Base-by-base conservation (phyloP, 2,329 filamentous ascomycete genomes). In the Venturia oleaginea region DNA sequence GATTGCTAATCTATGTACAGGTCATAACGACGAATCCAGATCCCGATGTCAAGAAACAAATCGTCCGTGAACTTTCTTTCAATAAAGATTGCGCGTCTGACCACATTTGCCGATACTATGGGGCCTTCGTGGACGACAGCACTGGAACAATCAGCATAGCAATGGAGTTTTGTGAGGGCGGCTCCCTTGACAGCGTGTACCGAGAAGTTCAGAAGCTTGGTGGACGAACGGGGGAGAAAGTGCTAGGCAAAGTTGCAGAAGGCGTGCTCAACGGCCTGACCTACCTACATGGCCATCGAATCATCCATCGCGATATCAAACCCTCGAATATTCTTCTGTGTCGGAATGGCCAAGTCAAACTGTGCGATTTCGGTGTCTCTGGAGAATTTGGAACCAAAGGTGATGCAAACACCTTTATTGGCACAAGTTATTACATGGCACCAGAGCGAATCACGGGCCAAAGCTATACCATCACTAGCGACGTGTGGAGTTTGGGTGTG, bases 351-450 rank as follows among this genome's bases (percentile, higher is more conserved):
- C 90, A 96, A 70, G 93, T 99, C 68, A 99, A 99, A 78, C 85
- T 99, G 19, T 99, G 94, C 78, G 94, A 99, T 78, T 99, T 99
- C 74, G 94, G 94, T 70, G 94, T 99, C 59, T 96, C 90, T 66
- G 94, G 94, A 69, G 94, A 97, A 76, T 97, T 97, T 73, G 95
- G 94, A 68, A 99, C 94, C 61, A 97, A 99, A 76, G 94, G 94
- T 63, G 94, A 97, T 74, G 94, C 94, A 68, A 97, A 97, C 75
- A 99, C 94, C 0, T 99, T 99, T 73, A 99, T 99, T 73, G 94
- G 94, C 68, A 99, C 94, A 15, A 96, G 91, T 67, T 99, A 97
- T 75, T 99, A 99, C 80, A 99, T 99, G 94, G 94, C 94, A 4
- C 94, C 94, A 0, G 94, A 99, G 76, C 89, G 94, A 62, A 99